Percentiles rank a stretch among this genome's conserved stretches.
Conservation (phyloP, 345 rosid genomes). For the Aquilaria malaccensis region DNA sequence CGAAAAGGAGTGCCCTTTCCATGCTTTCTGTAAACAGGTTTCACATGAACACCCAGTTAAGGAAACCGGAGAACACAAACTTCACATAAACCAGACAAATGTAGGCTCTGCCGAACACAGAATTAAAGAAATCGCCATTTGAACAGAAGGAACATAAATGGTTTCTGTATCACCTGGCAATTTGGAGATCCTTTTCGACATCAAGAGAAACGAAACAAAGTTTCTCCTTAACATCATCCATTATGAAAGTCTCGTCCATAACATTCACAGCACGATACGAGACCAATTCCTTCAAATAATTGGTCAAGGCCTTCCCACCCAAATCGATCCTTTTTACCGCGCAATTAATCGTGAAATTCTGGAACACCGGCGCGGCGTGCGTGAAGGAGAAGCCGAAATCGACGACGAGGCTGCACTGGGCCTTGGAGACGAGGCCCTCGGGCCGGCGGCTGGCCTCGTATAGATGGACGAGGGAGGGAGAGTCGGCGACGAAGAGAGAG, state of each 20-base stretch:
- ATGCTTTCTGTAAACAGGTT: constrained; percentile 31
- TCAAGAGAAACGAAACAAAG: constrained; percentile 88
- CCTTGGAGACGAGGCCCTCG: constrained; percentile 38
- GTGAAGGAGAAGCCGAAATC: constrained; percentile 92
- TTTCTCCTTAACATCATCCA: constrained; percentile 95
- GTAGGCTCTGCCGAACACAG: background rate
- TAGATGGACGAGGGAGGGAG: constrained; percentile 73
- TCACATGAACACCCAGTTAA: background rate
- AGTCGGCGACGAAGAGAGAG: constrained; percentile 56
- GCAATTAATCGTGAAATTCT: constrained; percentile 59
- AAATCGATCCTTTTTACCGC: constrained; percentile 79
- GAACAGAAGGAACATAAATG: background rate
- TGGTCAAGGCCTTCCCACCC: constrained; percentile 92
- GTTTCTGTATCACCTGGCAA: constrained; percentile 33
- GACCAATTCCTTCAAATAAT: constrained; percentile 79
- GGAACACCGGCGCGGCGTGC: constrained; percentile 77
- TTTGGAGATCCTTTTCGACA: constrained; percentile 53
- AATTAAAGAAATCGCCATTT: background rate
- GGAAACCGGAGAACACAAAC: background rate
- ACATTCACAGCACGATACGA: constrained; percentile 76
- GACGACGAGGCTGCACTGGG: constrained; percentile 79
- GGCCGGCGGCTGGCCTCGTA: constrained; percentile 75
- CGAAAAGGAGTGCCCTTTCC: constrained; percentile 53
- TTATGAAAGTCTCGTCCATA: constrained; percentile 74
- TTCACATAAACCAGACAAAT: background rate